Evolutionary conservation across 2,329 filamentous ascomycete species (phyloP).

Genomic region (Alternaria ventricosa): DNA sequence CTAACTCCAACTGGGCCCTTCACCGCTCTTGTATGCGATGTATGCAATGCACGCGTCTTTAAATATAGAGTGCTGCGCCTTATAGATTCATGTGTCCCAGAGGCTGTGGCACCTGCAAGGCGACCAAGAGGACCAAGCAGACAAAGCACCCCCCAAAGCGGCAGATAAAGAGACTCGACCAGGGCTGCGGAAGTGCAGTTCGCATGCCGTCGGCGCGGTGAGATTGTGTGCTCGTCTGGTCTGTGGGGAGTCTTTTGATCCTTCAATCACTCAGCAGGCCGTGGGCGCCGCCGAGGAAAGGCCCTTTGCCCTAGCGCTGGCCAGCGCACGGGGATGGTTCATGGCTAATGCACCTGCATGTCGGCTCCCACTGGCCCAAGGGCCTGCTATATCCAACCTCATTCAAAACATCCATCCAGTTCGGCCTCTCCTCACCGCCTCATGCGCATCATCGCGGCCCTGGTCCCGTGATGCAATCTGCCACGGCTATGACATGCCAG

Average conservation of each 20-base stretch:
- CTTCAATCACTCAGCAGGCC: slow-evolving; percentile 21
- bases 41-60: slow-evolving; percentile 30
- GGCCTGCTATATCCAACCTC: slow-evolving; percentile 36
- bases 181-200: slow-evolving; percentile 29
- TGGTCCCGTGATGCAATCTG: slow-evolving; percentile 34
- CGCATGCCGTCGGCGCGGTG: slow-evolving; percentile 39
- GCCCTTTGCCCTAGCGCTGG: slow-evolving; percentile 35
- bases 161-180: slow-evolving; percentile 29
- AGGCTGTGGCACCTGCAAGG: slow-evolving; percentile 31
- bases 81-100: slow-evolving; percentile 25
- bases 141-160: slow-evolving; percentile 16
- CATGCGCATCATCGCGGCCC: slow-evolving; percentile 41
- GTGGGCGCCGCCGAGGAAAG: slow-evolving; percentile 20
- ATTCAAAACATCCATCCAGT: slow-evolving; percentile 25
- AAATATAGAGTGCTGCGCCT: slow-evolving; percentile 37
- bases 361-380: slow-evolving; percentile 41
- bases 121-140: slow-evolving; percentile 6
- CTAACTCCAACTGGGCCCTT: slow-evolving; percentile 25
- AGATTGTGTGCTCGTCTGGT: slow-evolving; percentile 15
- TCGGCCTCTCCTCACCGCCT: slow-evolving; percentile 45
- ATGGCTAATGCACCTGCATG: slow-evolving; percentile 43
- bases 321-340: slow-evolving; percentile 45
- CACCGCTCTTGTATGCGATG: slow-evolving; percentile 40
- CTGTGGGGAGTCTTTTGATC: slow-evolving; percentile 28
- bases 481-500: slow-evolving; percentile 22